Base-by-base conservation (phyloP, 208 protist genomes). In the Angomonas desouzai region DNA sequence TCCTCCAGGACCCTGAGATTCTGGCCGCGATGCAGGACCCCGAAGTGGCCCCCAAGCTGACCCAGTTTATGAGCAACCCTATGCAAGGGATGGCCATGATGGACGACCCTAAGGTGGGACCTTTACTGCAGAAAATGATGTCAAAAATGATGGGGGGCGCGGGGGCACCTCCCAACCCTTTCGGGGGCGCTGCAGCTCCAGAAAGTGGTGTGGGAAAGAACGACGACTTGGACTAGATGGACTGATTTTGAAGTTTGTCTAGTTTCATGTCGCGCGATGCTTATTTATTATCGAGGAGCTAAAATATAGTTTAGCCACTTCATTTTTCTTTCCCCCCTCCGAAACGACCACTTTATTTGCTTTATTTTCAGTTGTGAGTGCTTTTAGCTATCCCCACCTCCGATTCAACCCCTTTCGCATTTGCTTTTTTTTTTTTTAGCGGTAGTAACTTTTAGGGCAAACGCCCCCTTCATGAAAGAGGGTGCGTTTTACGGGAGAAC, bases 111-210 rank as follows among this genome's bases (percentile, higher is more conserved):
- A 90, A 93, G 66, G 66, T 89, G 18, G 83, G 80, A 20, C 82
- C 80, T 16, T 49, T 93, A 43, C 70, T 93, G n/a, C 73, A 87
- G 62, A 89, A 87, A 59, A 68, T 93, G 4, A 89, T 91, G 78
- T 60, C 73, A 27, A 84, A 80, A 56, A 82, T 87, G 81, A 85
- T 83, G 80, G 78, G 76, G n/a, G 70, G 71, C 23, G 75, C 64
- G 18, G 77, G 70, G 27, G 73, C 76, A 57, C 79, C 79, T 22
- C 73, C 66, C 7, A 72, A 80, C 65, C 72, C 68, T 57, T 59
- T 64, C 28, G 70, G 70, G 18, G 48, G 48, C 18, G 74, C 68
- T 49, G 73, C 57, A 3, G 30, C 55, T 3, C 45, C 45, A 51
- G 45, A 70, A 64, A 36, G 56, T 61, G 29, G 57, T 63, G 18